phyloP scores from a whole-genome alignment of 2,329 filamentous ascomycete species.

The Thielaviopsis populi region DNA sequence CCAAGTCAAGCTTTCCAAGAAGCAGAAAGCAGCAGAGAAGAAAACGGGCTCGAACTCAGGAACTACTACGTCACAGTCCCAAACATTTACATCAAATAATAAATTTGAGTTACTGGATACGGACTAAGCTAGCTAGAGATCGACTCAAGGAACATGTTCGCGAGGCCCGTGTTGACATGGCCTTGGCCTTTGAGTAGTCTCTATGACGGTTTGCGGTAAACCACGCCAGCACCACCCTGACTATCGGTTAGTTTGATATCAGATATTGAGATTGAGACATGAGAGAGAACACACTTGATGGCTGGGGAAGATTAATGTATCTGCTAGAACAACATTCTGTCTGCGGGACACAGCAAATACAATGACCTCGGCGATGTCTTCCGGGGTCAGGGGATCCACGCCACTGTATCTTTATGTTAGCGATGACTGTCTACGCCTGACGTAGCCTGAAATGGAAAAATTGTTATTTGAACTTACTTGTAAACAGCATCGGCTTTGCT shows the following conservation, averaged over 20 bases:
- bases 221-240: slow-evolving; percentile 23
- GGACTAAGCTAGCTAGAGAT: neutral
- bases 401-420: slow-evolving; percentile 32
- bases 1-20: slow-evolving; percentile 1
- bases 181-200: too few relatives aligned
- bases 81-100: neutral
- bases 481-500: slow-evolving; percentile 82
- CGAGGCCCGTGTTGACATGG: neutral
- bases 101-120: neutral
- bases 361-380: slow-evolving; percentile 81
- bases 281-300: slow-evolving; percentile 51
- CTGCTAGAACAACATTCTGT: slow-evolving; percentile 83
- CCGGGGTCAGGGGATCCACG: slow-evolving; percentile 68
- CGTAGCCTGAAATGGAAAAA: neutral
- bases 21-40: neutral
- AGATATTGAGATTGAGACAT: neutral
- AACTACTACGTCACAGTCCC: neutral
- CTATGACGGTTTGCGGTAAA: slow-evolving; percentile 22
- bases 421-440: slow-evolving; percentile 9
- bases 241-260: neutral
- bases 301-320: slow-evolving; percentile 74
- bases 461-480: slow-evolving; percentile 40
- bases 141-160: neutral
- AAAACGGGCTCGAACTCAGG: neutral
- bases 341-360: slow-evolving; percentile 72